These are phyloP conservation scores for Aspergillus fijiensis DNA, from an alignment of 2,329 filamentous ascomycete genomes.

Conservation along the genomic window DNA sequence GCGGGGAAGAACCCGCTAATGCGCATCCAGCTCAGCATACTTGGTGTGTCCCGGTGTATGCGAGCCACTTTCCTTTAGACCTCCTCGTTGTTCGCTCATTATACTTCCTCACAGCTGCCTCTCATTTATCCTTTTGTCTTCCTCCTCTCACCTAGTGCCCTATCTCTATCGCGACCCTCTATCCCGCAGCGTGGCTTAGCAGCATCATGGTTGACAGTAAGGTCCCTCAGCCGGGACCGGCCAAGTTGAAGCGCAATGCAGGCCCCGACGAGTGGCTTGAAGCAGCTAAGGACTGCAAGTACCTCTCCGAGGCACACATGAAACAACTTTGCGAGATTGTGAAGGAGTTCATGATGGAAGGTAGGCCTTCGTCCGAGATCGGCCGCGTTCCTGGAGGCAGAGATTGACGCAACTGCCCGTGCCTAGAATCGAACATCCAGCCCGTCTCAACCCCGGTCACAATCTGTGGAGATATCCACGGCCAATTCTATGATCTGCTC, in stretches of 20 bases:
- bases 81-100: neutral
- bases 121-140: neutral
- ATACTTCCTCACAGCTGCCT: neutral
- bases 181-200: neutral
- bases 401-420: constrained; percentile 15
- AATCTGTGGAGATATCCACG: constrained; percentile 96
- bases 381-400: neutral
- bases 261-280: constrained; percentile 95
- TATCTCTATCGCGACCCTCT: neutral
- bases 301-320: constrained; percentile 94
- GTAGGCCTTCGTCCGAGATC: constrained; percentile 46
- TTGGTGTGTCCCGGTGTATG: neutral
- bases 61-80: neutral
- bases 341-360: constrained; percentile 98
- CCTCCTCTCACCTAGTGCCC: neutral
- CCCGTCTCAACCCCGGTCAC: constrained; percentile 96
- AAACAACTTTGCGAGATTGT: constrained; percentile 98
- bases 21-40: constrained; percentile 1
- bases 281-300: constrained; percentile 95
- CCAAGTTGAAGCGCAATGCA: constrained; percentile 77
- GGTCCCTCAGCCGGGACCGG: constrained; percentile 87
- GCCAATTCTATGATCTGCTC: constrained; percentile 96
- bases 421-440: constrained; percentile 91
- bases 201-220: constrained; percentile 48
- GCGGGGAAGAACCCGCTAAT: constrained; percentile 2